Conservation (phyloP, 2,329 filamentous ascomycete species). For the Colletotrichum incanum region DNA sequence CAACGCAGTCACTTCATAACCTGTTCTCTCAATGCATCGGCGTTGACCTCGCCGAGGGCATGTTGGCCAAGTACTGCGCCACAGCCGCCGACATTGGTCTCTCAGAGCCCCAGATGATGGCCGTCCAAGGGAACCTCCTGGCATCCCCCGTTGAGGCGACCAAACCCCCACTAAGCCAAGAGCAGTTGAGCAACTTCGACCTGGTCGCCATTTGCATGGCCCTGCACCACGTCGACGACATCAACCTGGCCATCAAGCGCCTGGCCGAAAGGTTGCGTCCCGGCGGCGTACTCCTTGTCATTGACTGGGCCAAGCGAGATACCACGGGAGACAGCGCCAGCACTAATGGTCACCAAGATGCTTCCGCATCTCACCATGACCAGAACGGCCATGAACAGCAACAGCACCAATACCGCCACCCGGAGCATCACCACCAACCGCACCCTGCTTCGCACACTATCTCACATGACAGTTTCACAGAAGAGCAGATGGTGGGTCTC, state of each 20-base stretch:
- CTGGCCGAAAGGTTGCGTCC: slow-evolving; percentile 48
- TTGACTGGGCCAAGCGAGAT: slow-evolving; percentile 32
- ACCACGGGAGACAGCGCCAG: neutral
- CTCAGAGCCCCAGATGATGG: neutral
- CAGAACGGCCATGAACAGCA: too few species aligned
- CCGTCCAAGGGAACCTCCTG: neutral
- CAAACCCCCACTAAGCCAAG: neutral
- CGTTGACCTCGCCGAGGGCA: neutral
- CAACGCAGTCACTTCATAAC: neutral
- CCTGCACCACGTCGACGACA: slow-evolving; percentile 53
- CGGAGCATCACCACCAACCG: neutral
- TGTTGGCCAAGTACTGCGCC: neutral
- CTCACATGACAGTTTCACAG: slow-evolving; percentile 45
- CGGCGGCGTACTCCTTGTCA: slow-evolving; percentile 49
- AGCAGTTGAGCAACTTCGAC: slow-evolving; percentile 49
- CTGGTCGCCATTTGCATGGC: slow-evolving; percentile 53
- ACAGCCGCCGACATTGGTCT: neutral
- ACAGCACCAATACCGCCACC: slow-evolving; percentile 41
- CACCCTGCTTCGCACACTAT: slow-evolving; percentile 41
- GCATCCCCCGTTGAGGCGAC: neutral
- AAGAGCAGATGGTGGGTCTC: slow-evolving; percentile 43
- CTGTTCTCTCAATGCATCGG: neutral
- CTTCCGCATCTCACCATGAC: slow-evolving; percentile 27
- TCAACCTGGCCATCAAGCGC: slow-evolving; percentile 46
- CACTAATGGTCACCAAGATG: neutral